Evolutionary conservation across 2,329 filamentous ascomycete genomes (phyloP).

Genomic region (Cercospora zeae-maydis): DNA sequence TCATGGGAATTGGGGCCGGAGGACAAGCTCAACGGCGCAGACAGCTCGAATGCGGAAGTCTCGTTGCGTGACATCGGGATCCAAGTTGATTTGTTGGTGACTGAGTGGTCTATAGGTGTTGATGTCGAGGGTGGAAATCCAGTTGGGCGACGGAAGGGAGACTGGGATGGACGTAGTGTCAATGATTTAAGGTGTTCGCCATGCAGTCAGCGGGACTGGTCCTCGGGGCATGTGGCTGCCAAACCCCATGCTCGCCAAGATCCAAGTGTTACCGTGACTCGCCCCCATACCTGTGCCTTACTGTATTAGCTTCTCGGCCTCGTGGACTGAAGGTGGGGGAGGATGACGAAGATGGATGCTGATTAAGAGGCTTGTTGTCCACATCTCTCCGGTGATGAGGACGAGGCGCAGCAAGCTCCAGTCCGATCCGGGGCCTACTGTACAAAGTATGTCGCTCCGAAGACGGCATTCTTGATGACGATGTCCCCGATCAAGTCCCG

Average conservation of each 20-base stretch:
- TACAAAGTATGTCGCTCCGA: not conserved
- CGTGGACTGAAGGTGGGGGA: constrained; percentile 2
- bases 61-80: not conserved
- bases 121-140: not conserved
- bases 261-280: constrained; percentile 6
- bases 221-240: not conserved
- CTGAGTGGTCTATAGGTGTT: not conserved
- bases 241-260: constrained; percentile 5
- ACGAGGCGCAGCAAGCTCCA: not conserved
- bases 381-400: not conserved
- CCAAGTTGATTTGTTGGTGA: not conserved
- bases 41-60: constrained; percentile 8
- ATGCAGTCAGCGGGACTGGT: constrained; percentile 10
- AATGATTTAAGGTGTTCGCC: constrained; percentile 1
- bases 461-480: not conserved
- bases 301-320: constrained; percentile 1
- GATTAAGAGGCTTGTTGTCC: not conserved
- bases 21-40: constrained; percentile 5
- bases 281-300: not conserved
- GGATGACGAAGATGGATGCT: constrained; percentile 1
- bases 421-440: not conserved
- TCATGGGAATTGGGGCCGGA: not conserved
- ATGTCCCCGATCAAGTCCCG: not conserved
- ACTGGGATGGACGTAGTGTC: not conserved
- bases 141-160: not conserved